phyloP scores from a whole-genome alignment of 1,284 basidiomycete genomes.

The Cutaneotrichosporon sp. region DNA sequence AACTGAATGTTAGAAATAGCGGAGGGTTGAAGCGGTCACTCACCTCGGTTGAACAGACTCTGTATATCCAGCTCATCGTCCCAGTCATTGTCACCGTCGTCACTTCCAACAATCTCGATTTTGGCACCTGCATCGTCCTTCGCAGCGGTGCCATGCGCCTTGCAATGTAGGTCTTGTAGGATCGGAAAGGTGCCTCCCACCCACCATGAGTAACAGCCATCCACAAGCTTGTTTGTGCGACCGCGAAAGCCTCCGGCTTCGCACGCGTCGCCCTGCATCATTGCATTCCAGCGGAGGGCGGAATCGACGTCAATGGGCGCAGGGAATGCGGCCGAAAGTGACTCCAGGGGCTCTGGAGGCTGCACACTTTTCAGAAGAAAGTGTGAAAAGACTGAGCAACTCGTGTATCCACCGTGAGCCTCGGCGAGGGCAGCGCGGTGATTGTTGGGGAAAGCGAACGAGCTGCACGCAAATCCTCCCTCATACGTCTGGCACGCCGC shows the following conservation, averaged over 20 bases:
- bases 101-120: conserved; percentile 12
- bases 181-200: conserved; percentile 85
- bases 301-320: conserved; percentile 57
- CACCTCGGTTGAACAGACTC: conserved; percentile 46
- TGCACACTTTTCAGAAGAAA: conserved; percentile 56
- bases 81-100: conserved; percentile 32
- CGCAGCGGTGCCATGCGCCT: conserved; percentile 19
- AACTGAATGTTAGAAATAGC: conserved; percentile 37
- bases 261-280: conserved; percentile 76
- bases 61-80: conserved; percentile 8
- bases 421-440: conserved; percentile 64
- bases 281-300: conserved; percentile 73
- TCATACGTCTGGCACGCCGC: conserved; percentile 88
- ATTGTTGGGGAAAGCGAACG: conserved; percentile 45
- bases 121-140: conserved; percentile 13
- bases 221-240: conserved; percentile 94
- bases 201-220: conserved; percentile 99
- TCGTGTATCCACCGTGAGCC: conserved; percentile 96
- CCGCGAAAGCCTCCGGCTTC: conserved; percentile 93
- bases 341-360: conserved; percentile 10
- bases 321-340: conserved; percentile 33
- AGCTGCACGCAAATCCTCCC: conserved; percentile 85
- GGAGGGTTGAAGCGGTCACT: conserved; percentile 13
- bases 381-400: conserved; percentile 82
- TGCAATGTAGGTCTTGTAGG: conserved; percentile 58